These are phyloP conservation scores for Withania somnifera DNA, from an alignment of 305 asterid genomes.

Conservation along the genomic window DNA sequence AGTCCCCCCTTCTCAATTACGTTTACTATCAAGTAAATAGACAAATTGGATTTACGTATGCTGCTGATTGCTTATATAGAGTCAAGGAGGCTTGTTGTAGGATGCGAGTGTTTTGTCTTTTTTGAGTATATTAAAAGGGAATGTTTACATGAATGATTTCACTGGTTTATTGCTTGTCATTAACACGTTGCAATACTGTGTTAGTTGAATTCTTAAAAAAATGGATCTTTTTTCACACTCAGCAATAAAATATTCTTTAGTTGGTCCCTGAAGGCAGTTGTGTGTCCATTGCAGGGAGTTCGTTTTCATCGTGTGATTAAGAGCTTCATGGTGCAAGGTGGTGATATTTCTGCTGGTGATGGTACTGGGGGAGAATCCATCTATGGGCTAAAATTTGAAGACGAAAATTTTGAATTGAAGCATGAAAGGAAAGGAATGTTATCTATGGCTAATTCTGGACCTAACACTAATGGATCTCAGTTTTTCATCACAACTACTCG, in stretches of 20 bases:
- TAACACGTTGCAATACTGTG: neutral
- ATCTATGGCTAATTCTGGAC: slow-evolving; percentile 92
- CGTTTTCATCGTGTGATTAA: slow-evolving; percentile 81
- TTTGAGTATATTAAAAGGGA: neutral
- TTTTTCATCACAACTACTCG: slow-evolving; percentile 90
- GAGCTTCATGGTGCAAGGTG: slow-evolving; percentile 94
- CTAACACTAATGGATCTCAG: slow-evolving; percentile 80
- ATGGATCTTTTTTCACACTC: neutral
- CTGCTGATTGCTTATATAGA: neutral
- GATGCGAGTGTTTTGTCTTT: neutral
- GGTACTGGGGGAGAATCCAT: slow-evolving; percentile 98
- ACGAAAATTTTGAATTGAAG: slow-evolving; percentile 73
- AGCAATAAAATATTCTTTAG: neutral
- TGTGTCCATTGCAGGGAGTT: slow-evolving; percentile 47
- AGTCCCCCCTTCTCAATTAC: neutral
- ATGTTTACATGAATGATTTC: neutral
- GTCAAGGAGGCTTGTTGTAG: neutral
- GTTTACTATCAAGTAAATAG: neutral
- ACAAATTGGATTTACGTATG: neutral
- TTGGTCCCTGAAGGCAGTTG: slow-evolving; percentile 6
- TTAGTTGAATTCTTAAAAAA: neutral
- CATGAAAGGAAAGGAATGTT: slow-evolving; percentile 93
- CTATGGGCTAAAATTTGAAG: slow-evolving; percentile 82
- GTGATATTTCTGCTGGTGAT: slow-evolving; percentile 85
- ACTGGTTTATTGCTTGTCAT: neutral